Evolutionary conservation across 176 grass and related monocot species (phyloP).

Genomic region (Puccinellia tenuiflora): DNA sequence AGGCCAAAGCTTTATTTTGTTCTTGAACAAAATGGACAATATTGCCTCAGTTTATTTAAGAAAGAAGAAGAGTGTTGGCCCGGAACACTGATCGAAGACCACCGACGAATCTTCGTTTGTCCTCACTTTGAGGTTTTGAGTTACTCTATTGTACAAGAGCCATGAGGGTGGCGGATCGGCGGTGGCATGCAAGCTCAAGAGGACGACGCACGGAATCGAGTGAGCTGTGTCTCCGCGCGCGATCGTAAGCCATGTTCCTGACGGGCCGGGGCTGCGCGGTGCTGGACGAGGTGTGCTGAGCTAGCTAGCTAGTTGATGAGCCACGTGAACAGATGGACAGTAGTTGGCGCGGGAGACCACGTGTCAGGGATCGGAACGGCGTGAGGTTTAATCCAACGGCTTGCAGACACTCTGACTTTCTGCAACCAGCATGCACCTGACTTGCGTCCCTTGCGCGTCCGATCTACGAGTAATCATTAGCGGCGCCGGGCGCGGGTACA

Average conservation of each 20-base stretch:
- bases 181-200: neutral
- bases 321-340: too few relatives aligned
- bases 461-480: slow-evolving; percentile 16
- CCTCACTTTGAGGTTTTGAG: neutral
- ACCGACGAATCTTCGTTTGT: neutral
- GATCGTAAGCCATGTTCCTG: too few relatives aligned
- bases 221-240: neutral
- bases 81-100: too few relatives aligned
- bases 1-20: neutral
- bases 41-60: too few relatives aligned
- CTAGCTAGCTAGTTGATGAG: too few relatives aligned
- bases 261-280: too few relatives aligned
- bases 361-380: neutral
- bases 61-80: too few relatives aligned
- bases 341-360: too few relatives aligned
- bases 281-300: too few relatives aligned
- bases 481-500: neutral
- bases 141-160: neutral
- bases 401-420: neutral
- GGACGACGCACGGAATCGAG: neutral
- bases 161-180: neutral
- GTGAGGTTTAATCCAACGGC: neutral
- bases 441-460: neutral
- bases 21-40: too few relatives aligned
- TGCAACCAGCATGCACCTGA: neutral